Base-by-base conservation (phyloP, 371 early-diverging fungal genomes). In the Apophysomyces variabilis region DNA sequence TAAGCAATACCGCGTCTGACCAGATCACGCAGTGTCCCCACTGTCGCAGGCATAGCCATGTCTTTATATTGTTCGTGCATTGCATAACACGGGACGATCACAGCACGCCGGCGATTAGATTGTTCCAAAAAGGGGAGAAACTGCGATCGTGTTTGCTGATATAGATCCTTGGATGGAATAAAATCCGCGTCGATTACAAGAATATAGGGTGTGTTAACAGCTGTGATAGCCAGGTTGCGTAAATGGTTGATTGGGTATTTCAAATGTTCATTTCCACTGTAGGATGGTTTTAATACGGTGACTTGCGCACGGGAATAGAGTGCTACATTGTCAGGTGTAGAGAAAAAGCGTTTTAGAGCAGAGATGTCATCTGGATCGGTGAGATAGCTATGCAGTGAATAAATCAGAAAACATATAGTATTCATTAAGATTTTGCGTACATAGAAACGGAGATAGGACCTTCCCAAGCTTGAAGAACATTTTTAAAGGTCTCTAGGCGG, bases 131-230 rank as follows among this genome's bases (percentile, higher is more conserved):
- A 69, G 50, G 74, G 73, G 16, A 85, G 56, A 4, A 85, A 60
- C 1, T 62, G 47, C 3, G 72, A 64, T 26, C 62, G 62, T 4
- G 82, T 70, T 21, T 72, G 73, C 3, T 47, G 58, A 47, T 86
- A 84, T 5, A 90, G 65, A 14, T 72, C 69, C 1, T 62, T 56
- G 1, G 83, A 79, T 9, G 88, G 88, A 7, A 81, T 72, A 66
- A 89, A 89, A 61, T 89, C 90, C 5, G 88, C 89, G 63, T 90
- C 89, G 36, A 88, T 81, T 21, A 86, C 85, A 70, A 84, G 79
- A 7, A 84, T 76, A 63, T 85, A 85, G 5, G 82, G 78, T 0
- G 88, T 84, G 5, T 65, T 59, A 6, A 86, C 71, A 21, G 80
- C 74, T 1, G 68, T 64, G 35, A 86, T 80, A 16, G 85, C 90